Evolutionary conservation across 2,329 filamentous ascomycete genomes (phyloP).

Genomic region (Arthroderma sp.): DNA sequence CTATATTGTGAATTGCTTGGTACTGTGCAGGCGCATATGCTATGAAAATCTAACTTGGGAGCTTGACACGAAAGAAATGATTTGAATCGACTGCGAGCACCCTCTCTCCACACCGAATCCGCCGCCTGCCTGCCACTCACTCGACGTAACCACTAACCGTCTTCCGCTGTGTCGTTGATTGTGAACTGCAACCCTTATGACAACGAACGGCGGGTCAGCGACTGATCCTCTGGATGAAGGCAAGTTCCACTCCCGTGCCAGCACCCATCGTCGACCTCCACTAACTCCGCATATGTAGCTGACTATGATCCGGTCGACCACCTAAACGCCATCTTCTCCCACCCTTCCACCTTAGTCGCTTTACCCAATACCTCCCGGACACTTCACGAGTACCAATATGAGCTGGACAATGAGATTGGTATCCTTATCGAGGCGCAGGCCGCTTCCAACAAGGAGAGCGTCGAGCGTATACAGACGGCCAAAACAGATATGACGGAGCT

Average conservation of each 20-base stretch:
- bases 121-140: too few relatives aligned
- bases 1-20: too few relatives aligned
- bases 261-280: not conserved
- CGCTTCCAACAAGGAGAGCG: conserved; percentile 71
- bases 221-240: conserved; percentile 34
- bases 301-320: conserved; percentile 90
- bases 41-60: too few relatives aligned
- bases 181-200: conserved; percentile 23
- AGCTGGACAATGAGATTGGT: conserved; percentile 64
- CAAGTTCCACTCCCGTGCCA: conserved; percentile 14
- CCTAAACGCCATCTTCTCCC: conserved; percentile 84
- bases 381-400: conserved; percentile 65
- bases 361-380: conserved; percentile 60
- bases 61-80: too few relatives aligned
- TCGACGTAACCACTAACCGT: too few relatives aligned
- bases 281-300: conserved; percentile 31
- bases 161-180: conserved; percentile 1
- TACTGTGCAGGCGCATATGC: too few relatives aligned
- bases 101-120: too few relatives aligned
- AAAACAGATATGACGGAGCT: conserved; percentile 80
- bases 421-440: conserved; percentile 62
- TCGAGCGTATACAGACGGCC: conserved; percentile 80
- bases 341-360: conserved; percentile 70
- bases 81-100: too few relatives aligned
- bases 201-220: conserved; percentile 23